Evolutionary conservation across 805 yeast genomes (phyloP).

Genomic region (Candida stauntonica): DNA sequence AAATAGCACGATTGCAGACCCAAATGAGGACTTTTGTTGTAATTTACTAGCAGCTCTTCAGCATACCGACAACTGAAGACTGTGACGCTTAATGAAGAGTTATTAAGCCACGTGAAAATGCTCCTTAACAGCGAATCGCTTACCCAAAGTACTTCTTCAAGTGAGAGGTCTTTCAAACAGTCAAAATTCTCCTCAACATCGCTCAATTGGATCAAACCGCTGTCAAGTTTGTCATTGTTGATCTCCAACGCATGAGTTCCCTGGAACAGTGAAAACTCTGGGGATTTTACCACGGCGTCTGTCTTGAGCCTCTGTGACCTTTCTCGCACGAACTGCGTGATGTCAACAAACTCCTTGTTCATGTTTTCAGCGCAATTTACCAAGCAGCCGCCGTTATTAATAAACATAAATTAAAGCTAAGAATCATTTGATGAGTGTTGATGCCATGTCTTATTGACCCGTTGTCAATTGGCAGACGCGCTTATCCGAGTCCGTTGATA

Average conservation of each 20-base stretch:
- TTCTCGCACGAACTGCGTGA: conserved; percentile 48
- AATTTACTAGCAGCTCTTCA: conserved; percentile 48
- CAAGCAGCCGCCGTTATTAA: no score
- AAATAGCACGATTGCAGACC: conserved; percentile 14
- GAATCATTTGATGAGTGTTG: neutral
- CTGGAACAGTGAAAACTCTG: conserved; percentile 63
- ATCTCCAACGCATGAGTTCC: conserved; percentile 88
- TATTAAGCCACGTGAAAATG: conserved; percentile 70
- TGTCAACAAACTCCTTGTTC: conserved; percentile 33
- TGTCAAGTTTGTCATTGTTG: conserved; percentile 67
- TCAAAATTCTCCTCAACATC: conserved; percentile 45
- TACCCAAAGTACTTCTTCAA: conserved; percentile 43
- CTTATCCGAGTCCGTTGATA: no score
- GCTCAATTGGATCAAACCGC: conserved; percentile 56
- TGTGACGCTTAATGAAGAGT: conserved; percentile 71
- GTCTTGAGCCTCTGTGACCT: conserved; percentile 37
- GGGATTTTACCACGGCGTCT: conserved; percentile 55
- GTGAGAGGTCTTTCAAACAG: conserved; percentile 33
- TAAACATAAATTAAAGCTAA: no score
- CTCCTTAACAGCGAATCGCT: conserved; percentile 50
- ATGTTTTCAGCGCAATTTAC: no score
- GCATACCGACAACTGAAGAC: conserved; percentile 72
- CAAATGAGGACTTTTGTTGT: conserved; percentile 24
- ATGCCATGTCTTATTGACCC: no score
- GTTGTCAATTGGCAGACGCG: no score